Conservation (phyloP, 2,329 filamentous ascomycete genomes). For the Raffaelea ambrosiae region DNA sequence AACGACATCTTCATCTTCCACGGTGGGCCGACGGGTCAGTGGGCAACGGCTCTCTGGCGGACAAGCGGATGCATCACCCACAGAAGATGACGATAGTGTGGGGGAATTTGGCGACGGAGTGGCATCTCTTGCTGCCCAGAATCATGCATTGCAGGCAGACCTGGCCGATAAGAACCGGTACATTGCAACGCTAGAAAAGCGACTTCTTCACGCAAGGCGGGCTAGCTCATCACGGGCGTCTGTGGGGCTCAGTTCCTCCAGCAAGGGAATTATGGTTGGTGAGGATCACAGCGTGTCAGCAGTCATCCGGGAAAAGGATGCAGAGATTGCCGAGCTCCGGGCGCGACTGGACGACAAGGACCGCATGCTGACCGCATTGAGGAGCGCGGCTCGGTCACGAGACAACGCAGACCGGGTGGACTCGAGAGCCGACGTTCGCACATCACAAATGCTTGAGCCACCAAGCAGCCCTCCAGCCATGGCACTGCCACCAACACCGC, state of each 20-base stretch:
- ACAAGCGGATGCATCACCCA: slow-evolving; percentile 26
- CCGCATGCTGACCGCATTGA: slow-evolving; percentile 79
- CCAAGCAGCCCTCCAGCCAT: slow-evolving; percentile 18
- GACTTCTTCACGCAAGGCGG: slow-evolving; percentile 79
- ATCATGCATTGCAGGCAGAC: slow-evolving; percentile 88
- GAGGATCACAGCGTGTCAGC: slow-evolving; percentile 70
- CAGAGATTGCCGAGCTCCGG: slow-evolving; percentile 85
- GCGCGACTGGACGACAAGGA: slow-evolving; percentile 90
- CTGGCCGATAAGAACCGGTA: slow-evolving; percentile 95
- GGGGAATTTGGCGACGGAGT: slow-evolving; percentile 83
- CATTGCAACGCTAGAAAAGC: slow-evolving; percentile 86
- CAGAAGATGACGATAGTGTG: slow-evolving; percentile 59
- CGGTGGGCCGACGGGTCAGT: slow-evolving; percentile 46
- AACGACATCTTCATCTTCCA: slow-evolving; percentile 54
- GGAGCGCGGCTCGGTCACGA: slow-evolving; percentile 75
- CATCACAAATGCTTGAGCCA: slow-evolving; percentile 23
- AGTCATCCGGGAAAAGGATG: slow-evolving; percentile 77
- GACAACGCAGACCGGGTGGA: slow-evolving; percentile 61
- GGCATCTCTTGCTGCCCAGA: slow-evolving; percentile 75
- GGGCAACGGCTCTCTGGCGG: slow-evolving; percentile 32
- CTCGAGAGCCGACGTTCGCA: slow-evolving; percentile 21
- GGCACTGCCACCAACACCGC: slow-evolving; percentile 14
- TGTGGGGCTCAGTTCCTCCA: slow-evolving; percentile 51
- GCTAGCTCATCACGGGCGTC: slow-evolving; percentile 86
- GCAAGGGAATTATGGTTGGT: slow-evolving; percentile 58